Percentiles rank a stretch among this genome's conserved stretches.
phyloP scores from a whole-genome alignment of 176 grass and related monocot genomes.

The Oryza coarctata region DNA sequence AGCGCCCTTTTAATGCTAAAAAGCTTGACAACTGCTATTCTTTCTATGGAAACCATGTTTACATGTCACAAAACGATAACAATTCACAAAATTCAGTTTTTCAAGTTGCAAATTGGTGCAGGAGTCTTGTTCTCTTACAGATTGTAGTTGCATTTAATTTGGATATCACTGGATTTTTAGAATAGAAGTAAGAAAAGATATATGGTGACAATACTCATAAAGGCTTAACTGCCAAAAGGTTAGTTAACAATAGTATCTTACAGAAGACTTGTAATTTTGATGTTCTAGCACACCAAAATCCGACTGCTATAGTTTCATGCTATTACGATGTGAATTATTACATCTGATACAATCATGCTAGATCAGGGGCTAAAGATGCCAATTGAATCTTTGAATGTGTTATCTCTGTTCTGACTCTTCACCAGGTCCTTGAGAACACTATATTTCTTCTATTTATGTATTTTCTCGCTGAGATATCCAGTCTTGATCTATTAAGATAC shows the following conservation, averaged over 20 bases:
- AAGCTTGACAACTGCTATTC: not conserved
- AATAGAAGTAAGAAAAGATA: not conserved
- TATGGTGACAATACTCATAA: not conserved
- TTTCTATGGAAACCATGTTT: not conserved
- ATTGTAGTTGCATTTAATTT: not conserved
- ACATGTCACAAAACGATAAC: not conserved
- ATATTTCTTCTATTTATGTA: not conserved
- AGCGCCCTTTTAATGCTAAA: constrained; percentile 12
- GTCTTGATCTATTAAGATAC: constrained; percentile 9
- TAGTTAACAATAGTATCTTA: not conserved
- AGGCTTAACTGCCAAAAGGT: not conserved
- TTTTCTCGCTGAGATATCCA: constrained; percentile 13
- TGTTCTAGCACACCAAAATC: not conserved
- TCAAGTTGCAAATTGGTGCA: constrained; percentile 15
- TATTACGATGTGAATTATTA: not conserved
- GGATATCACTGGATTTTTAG: not conserved
- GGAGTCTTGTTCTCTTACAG: not conserved
- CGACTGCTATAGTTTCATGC: not conserved
- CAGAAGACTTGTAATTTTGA: not conserved
- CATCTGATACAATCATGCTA: not conserved
- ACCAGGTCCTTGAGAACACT: not conserved
- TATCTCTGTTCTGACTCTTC: not conserved
- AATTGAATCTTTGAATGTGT: not conserved
- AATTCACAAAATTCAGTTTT: constrained; percentile 27
- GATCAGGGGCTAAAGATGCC: not conserved